Evolutionary conservation across 2,329 filamentous ascomycete genomes (phyloP).

Genomic region (Trichoderma atrobrunneum): DNA sequence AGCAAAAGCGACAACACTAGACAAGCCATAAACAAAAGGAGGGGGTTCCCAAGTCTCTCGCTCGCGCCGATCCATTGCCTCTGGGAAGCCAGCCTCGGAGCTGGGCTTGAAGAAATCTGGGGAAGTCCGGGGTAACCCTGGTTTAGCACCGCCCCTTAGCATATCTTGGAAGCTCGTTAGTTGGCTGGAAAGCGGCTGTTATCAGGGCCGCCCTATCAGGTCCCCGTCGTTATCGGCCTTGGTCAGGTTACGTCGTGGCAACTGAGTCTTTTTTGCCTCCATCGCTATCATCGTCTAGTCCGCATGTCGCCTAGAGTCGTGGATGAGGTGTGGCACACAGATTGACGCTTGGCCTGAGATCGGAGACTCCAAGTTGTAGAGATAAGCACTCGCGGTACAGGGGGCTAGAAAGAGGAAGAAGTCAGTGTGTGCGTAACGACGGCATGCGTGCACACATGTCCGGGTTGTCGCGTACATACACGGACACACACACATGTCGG

Average conservation of each 20-base stretch:
- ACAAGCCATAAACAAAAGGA: not conserved
- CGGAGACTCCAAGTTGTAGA: not conserved
- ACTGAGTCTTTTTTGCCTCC: slow-evolving; percentile 4
- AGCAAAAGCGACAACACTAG: not conserved
- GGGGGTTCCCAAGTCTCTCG: not conserved
- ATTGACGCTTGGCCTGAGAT: not conserved
- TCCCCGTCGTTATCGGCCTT: slow-evolving; percentile 13
- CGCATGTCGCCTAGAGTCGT: slow-evolving; percentile 1
- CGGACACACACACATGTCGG: not conserved
- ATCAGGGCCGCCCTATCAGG: slow-evolving; percentile 13
- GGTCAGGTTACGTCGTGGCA: not conserved
- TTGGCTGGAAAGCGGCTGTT: not conserved
- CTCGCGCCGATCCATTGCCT: not conserved
- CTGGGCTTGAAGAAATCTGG: slow-evolving; percentile 14
- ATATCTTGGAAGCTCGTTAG: slow-evolving; percentile 1
- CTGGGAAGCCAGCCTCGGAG: not conserved
- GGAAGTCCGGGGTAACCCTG: slow-evolving; percentile 17
- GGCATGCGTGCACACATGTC: not conserved
- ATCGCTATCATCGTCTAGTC: not conserved
- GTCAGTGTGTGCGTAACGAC: not conserved
- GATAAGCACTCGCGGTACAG: slow-evolving; percentile 1
- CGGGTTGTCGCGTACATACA: not conserved
- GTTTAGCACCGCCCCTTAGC: slow-evolving; percentile 2
- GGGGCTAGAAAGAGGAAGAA: not conserved
- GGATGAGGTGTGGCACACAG: not conserved